Percentiles rank a stretch among this genome's conserved stretches.
These are phyloP conservation scores for Cenchrus fungigraminus DNA, from an alignment of 176 grass and related monocot species.

Conservation along the genomic window DNA sequence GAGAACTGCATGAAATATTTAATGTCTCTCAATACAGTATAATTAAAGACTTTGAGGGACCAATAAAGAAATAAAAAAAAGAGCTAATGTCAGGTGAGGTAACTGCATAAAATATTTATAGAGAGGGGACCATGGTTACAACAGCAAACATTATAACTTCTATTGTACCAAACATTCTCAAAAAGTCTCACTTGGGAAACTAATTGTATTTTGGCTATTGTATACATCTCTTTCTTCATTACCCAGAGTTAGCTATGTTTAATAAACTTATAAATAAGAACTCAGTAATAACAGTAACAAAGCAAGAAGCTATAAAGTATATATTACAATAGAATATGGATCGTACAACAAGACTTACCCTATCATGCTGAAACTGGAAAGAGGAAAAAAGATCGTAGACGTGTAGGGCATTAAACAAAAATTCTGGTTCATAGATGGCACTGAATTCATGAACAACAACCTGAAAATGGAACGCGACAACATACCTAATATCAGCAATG, in stretches of 20 bases:
- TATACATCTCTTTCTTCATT: constrained; percentile 41
- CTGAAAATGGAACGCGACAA: constrained; percentile 51
- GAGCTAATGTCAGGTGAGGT: not conserved
- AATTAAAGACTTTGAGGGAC: constrained; percentile 34
- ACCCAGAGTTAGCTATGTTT: constrained; percentile 19
- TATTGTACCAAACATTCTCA: not conserved
- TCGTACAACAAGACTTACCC: constrained; percentile 57
- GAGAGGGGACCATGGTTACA: not conserved
- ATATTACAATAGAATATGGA: constrained; percentile 25
- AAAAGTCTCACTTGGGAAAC: constrained; percentile 26
- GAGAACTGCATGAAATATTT: not conserved
- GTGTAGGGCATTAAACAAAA: constrained; percentile 63
- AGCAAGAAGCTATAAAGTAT: constrained; percentile 25
- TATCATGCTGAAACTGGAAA: constrained; percentile 83
- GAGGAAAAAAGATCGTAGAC: constrained; percentile 60
- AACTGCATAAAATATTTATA: constrained; percentile 3
- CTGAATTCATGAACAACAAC: constrained; percentile 69
- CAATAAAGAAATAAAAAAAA: constrained; percentile 35
- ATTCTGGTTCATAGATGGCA: constrained; percentile 67
- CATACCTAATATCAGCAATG: constrained; percentile 32
- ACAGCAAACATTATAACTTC: constrained; percentile 15
- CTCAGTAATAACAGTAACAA: constrained; percentile 17
- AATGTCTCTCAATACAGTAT: constrained; percentile 8
- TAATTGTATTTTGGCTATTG: constrained; percentile 19
- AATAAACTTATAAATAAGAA: constrained; percentile 12